phyloP scores from a whole-genome alignment of 257 asterid species.

The Cinchona pubescens region DNA sequence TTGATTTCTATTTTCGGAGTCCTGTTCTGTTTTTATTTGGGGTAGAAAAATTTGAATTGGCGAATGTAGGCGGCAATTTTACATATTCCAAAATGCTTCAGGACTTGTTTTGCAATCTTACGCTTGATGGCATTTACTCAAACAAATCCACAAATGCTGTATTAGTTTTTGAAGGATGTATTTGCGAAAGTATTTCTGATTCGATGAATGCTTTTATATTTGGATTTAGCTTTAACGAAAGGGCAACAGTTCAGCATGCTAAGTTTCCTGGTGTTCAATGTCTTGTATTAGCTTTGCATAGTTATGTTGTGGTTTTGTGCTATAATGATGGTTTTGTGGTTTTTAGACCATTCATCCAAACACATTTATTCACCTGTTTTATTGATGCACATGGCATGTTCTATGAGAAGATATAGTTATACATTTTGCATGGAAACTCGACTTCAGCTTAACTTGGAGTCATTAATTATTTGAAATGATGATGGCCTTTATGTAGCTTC shows the following conservation, averaged over 20 bases:
- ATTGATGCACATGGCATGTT: background rate
- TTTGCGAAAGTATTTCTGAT: background rate
- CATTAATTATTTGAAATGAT: no score
- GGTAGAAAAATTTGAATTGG: background rate
- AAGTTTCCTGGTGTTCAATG: background rate
- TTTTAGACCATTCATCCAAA: background rate
- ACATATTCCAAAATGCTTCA: background rate
- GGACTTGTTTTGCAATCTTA: background rate
- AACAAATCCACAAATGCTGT: background rate
- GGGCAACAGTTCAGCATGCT: background rate
- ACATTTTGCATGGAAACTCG: background rate
- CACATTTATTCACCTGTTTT: background rate
- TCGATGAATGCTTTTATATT: background rate
- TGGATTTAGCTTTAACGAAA: background rate
- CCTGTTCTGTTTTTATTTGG: background rate
- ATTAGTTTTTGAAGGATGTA: background rate
- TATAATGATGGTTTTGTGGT: background rate
- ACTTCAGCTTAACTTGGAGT: background rate
- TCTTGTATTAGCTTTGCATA: constrained; percentile 3
- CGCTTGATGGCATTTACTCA: background rate
- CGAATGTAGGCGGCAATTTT: background rate
- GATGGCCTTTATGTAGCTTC: background rate
- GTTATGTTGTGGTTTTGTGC: background rate
- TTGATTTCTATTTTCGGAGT: background rate
- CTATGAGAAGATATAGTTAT: background rate